A percentile compares a stretch with the other conserved stretches of the same genome.
Evolutionary conservation across 306 rosid species (phyloP).

Genomic region (Senna tora): DNA sequence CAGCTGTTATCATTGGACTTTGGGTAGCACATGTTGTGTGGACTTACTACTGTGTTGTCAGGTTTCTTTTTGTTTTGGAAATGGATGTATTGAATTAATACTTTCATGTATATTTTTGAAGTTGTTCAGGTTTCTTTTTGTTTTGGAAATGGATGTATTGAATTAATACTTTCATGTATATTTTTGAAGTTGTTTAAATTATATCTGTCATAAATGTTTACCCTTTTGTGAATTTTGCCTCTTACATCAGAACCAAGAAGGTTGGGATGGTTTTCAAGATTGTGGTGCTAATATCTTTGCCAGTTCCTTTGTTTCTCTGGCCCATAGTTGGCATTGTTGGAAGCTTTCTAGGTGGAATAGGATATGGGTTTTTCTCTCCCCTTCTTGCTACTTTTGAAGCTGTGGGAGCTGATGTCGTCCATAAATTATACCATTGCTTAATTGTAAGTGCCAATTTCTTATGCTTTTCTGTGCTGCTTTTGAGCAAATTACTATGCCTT

Average conservation of each 20-base stretch:
- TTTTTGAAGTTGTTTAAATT: too few relatives aligned
- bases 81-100: not conserved
- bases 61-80: slow-evolving; percentile 50
- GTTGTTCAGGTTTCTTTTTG: too few relatives aligned
- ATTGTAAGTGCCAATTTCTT: slow-evolving; percentile 51
- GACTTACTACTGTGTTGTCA: slow-evolving; percentile 67
- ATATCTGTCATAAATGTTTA: slow-evolving; percentile 5
- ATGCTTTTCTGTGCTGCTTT: slow-evolving; percentile 13
- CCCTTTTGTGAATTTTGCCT: slow-evolving; percentile 21
- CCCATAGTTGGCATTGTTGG: slow-evolving; percentile 63
- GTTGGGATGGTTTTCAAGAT: slow-evolving; percentile 64
- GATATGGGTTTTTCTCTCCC: slow-evolving; percentile 77
- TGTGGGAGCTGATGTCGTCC: slow-evolving; percentile 48
- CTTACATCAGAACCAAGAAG: slow-evolving; percentile 66
- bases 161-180: not conserved
- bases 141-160: not conserved
- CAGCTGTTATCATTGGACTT: slow-evolving; percentile 64
- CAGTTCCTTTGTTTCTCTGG: slow-evolving; percentile 67
- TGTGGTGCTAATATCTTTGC: slow-evolving; percentile 56
- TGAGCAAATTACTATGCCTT: not conserved
- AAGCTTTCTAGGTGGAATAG: slow-evolving; percentile 77
- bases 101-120: not conserved
- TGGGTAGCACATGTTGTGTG: slow-evolving; percentile 77
- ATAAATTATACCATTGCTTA: slow-evolving; percentile 67
- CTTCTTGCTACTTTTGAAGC: slow-evolving; percentile 83